Conservation (phyloP, 2,329 filamentous ascomycete genomes). For the Cylindrodendrum hubeiense region DNA sequence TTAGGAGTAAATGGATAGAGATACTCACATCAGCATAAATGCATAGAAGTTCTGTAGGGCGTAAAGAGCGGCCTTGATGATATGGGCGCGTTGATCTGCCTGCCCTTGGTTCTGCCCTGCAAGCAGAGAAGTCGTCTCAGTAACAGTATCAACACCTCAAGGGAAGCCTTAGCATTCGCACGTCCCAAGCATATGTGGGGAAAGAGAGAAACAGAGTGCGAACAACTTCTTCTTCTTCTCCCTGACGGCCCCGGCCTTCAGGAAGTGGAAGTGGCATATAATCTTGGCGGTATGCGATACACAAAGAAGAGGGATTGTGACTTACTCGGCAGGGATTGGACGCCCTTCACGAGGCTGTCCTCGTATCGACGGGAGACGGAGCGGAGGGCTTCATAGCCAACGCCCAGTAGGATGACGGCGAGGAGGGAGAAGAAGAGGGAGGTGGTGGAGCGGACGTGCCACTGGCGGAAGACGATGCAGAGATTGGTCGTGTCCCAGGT, state of each 20-base stretch:
- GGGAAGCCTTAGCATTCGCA: conserved; percentile 48
- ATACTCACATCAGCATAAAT: conserved; percentile 96
- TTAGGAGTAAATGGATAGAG: background rate
- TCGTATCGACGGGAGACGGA: conserved; percentile 84
- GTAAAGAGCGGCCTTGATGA: conserved; percentile 87
- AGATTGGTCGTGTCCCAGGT: conserved; percentile 95
- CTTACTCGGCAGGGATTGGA: conserved; percentile 68
- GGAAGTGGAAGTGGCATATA: conserved; percentile 20
- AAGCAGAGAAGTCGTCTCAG: conserved; percentile 74
- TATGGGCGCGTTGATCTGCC: conserved; percentile 75
- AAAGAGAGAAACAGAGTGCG: conserved; percentile 11
- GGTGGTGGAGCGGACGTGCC: conserved; percentile 82
- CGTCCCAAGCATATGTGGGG: conserved; percentile 30
- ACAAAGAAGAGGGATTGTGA: conserved; percentile 29
- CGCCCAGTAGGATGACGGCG: conserved; percentile 83
- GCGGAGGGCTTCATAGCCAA: conserved; percentile 93
- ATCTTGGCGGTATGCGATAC: background rate
- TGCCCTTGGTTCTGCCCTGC: conserved; percentile 78
- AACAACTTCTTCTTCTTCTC: conserved; percentile 25
- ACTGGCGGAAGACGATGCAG: conserved; percentile 94
- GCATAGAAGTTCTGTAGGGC: conserved; percentile 97
- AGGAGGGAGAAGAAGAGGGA: conserved; percentile 86
- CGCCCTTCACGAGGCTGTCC: conserved; percentile 59
- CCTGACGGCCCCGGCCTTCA: conserved; percentile 18
- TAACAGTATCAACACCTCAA: conserved; percentile 58